These are phyloP conservation scores for Colletotrichum chlorophyti DNA, from an alignment of 2,329 filamentous ascomycete species.

Conservation along the genomic window DNA sequence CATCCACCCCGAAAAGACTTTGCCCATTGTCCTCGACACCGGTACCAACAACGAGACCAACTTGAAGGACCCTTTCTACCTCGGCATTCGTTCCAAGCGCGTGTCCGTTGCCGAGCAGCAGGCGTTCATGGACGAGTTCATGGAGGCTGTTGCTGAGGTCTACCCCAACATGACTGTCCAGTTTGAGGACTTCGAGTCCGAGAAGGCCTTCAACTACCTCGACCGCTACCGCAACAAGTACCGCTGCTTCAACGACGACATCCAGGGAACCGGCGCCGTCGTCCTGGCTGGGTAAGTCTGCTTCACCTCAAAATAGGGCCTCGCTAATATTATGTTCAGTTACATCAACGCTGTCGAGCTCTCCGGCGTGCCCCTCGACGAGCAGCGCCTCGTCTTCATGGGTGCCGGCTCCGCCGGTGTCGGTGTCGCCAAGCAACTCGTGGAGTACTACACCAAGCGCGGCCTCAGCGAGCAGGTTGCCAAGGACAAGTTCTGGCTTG, in stretches of 20 bases:
- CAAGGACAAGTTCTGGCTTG: conserved; percentile 92
- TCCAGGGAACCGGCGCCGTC: conserved; percentile 96
- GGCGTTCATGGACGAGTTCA: conserved; percentile 96
- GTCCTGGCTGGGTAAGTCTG: conserved; percentile 89
- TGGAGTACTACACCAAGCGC: conserved; percentile 94
- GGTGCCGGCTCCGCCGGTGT: conserved; percentile 95
- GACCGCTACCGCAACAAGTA: conserved; percentile 87
- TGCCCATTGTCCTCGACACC: conserved; percentile 71
- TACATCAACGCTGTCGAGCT: conserved; percentile 80
- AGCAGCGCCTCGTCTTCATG: conserved; percentile 95
- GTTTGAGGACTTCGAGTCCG: conserved; percentile 97
- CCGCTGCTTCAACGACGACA: conserved; percentile 98
- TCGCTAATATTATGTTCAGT: too few relatives aligned
- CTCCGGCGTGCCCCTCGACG: conserved; percentile 82
- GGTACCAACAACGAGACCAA: conserved; percentile 73
- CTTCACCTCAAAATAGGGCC: too few relatives aligned
- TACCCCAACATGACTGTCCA: conserved; percentile 77
- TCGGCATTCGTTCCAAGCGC: conserved; percentile 86
- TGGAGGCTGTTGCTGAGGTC: conserved; percentile 84
- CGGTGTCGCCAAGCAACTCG: conserved; percentile 96
- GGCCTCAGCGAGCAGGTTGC: conserved; percentile 89
- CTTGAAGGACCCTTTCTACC: conserved; percentile 78
- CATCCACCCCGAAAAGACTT: conserved; percentile 87
- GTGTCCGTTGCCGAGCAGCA: conserved; percentile 79
- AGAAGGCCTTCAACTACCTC: conserved; percentile 88